phyloP scores from a whole-genome alignment of 768 basidiomycete species.

The Mycena amicta region DNA sequence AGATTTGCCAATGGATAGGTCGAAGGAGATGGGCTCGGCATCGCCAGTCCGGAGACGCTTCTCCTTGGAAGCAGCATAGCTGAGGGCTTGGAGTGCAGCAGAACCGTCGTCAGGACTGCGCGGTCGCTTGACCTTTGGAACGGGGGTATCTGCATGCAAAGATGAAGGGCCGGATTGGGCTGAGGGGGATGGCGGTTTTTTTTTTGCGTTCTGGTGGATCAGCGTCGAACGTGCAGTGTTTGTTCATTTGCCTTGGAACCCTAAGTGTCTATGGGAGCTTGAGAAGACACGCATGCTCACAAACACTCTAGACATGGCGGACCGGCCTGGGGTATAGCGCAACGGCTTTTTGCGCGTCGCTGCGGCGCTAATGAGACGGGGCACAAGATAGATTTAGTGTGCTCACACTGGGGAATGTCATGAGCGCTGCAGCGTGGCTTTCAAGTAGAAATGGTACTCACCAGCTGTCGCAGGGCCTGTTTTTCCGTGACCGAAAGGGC shows the following conservation, averaged over 20 bases:
- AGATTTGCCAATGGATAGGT: slow-evolving; percentile 15
- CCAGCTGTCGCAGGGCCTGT: slow-evolving; percentile 24
- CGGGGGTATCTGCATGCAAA: slow-evolving; percentile 1
- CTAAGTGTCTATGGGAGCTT: background rate
- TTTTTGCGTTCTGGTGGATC: slow-evolving; percentile 25
- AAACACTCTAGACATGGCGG: slow-evolving; percentile 26
- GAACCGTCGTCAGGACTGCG: slow-evolving; percentile 22
- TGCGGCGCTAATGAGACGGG: no score
- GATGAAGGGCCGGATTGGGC: slow-evolving; percentile 7
- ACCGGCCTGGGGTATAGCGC: slow-evolving; percentile 21
- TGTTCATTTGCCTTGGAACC: slow-evolving; percentile 19
- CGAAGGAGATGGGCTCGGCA: slow-evolving; percentile 15
- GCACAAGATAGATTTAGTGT: no score
- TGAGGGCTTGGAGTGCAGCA: slow-evolving; percentile 21
- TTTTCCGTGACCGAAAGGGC: slow-evolving; percentile 22
- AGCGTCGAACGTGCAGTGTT: slow-evolving; percentile 26
- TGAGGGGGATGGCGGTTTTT: slow-evolving; percentile 6
- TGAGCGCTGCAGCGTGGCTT: no score
- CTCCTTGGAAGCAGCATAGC: slow-evolving; percentile 22
- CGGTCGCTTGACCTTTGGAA: slow-evolving; percentile 15
- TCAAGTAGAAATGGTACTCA: no score
- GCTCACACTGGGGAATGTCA: no score
- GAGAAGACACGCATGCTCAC: slow-evolving; percentile 10
- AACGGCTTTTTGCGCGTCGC: slow-evolving; percentile 22
- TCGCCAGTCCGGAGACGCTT: slow-evolving; percentile 20